Evolutionary conservation across 768 basidiomycete species (phyloP), one percentile per base, ranked within the genome.

Genomic region (Hysterangium stoloniferum): DNA sequence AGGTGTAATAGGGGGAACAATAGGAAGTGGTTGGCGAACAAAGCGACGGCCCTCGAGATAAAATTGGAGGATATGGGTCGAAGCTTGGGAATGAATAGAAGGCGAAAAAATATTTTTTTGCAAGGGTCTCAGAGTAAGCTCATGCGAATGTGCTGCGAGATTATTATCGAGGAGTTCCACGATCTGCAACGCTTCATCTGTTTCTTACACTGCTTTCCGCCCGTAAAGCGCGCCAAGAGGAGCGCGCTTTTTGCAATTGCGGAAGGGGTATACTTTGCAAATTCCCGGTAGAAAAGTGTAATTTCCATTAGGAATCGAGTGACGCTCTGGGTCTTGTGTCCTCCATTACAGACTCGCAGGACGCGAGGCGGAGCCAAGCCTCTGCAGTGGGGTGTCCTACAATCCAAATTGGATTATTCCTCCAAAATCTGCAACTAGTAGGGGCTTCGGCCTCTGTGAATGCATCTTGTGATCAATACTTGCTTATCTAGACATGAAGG

Each of bases 21-120:
- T 54, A n/a, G 65, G 56, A 17, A 70, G 58, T 1, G 68, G 51
- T 33, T 78, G 76, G 34, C 73, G 74, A 53, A 71, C 62, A 63
- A 85, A 89, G 47, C 80, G 84, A 37, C 83, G 83, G 44, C 93
- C 94, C 61, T 87, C 80, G 43, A 97, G 81, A 64, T 98, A 99
- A 69, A 82, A 92, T 64, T 97, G 90, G 31, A 93, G 83, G 54
- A 92, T 90, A 63, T 90, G 81, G 20, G 86, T 91, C 20, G 95
- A 93, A 1, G 93, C 91, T 69, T 93, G 93, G 44, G 90, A 92
- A 70, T 95, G 98, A 71, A 94, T 96, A 36, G 85, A 84, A 59
- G 90, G 92, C 4, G 94, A 94, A 70, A 98, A 97, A 94, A 70
- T 99, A 97, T 71, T 99, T 71, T 99, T 99, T 73, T 94, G 92